Conservation (phyloP, 1,284 basidiomycete species). For the Moesziomyces sp. region DNA sequence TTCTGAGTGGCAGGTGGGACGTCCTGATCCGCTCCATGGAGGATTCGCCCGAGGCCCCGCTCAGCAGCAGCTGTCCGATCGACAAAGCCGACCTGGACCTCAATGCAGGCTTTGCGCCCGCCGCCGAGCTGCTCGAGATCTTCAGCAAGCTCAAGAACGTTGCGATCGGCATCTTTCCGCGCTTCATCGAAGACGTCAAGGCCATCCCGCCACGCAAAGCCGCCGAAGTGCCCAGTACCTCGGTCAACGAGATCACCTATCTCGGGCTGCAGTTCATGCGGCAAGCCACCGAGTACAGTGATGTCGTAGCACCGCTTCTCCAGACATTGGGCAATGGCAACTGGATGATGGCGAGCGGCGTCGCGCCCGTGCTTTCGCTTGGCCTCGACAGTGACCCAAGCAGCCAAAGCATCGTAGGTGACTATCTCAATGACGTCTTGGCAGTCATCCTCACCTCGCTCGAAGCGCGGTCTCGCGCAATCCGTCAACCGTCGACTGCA, state of each 20-base stretch:
- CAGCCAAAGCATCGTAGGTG: conserved; percentile 45
- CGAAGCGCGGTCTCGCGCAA: conserved; percentile 53
- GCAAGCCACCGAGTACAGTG: conserved; percentile 56
- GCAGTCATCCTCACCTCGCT: conserved; percentile 52
- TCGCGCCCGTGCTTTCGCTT: conserved; percentile 54
- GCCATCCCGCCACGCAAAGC: conserved; percentile 58
- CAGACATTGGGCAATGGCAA: conserved; percentile 57
- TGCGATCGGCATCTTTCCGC: conserved; percentile 60
- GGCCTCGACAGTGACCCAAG: conserved; percentile 45
- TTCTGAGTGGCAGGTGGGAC: conserved; percentile 38
- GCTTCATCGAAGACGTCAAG: conserved; percentile 64
- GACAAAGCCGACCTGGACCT: conserved; percentile 43
- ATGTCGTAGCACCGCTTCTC: conserved; percentile 56
- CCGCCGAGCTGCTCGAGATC: conserved; percentile 31
- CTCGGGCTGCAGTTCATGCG: conserved; percentile 56
- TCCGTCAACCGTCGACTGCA: conserved; percentile 56
- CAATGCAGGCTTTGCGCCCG: conserved; percentile 32
- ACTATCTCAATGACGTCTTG: conserved; percentile 57
- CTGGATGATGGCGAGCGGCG: conserved; percentile 60
- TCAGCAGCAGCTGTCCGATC: conserved; percentile 23
- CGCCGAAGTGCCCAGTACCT: conserved; percentile 55
- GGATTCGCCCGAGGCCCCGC: conserved; percentile 33
- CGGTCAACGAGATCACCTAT: conserved; percentile 64
- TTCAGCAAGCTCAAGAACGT: conserved; percentile 50
- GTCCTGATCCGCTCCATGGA: conserved; percentile 43